A percentile compares a stretch with the other conserved stretches of the same genome.
phyloP scores from a whole-genome alignment of 768 basidiomycete genomes.

The Neoboletus magnificus region DNA sequence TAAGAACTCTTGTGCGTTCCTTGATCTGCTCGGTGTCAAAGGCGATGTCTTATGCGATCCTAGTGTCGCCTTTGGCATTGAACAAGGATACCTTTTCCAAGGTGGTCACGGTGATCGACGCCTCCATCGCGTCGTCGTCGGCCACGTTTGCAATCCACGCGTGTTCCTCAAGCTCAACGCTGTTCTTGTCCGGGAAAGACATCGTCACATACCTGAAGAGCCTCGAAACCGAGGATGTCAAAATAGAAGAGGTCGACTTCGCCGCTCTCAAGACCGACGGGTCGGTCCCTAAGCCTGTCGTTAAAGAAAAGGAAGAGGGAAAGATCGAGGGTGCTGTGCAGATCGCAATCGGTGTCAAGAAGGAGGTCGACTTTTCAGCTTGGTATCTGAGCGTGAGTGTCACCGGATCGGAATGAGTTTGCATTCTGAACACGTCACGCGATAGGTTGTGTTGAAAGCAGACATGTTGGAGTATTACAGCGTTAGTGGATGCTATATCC shows the following conservation, averaged over 20 bases:
- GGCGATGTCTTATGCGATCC: conserved; percentile 5
- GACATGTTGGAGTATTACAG: conserved; percentile 99
- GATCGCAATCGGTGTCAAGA: conserved; percentile 92
- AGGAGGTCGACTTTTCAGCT: conserved; percentile 89
- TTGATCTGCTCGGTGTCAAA: neutral
- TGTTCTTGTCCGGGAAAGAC: conserved; percentile 79
- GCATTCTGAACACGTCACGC: conserved; percentile 15
- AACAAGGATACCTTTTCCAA: conserved; percentile 62
- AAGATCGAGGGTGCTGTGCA: conserved; percentile 87
- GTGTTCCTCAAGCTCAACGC: conserved; percentile 61
- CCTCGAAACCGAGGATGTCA: conserved; percentile 63
- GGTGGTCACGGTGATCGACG: conserved; percentile 73
- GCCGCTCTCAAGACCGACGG: conserved; percentile 51
- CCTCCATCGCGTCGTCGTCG: conserved; percentile 64
- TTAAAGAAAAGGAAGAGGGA: conserved; percentile 67
- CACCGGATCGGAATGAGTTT: neutral
- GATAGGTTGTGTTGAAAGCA: conserved; percentile 90
- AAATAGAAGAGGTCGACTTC: conserved; percentile 75
- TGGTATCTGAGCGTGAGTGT: conserved; percentile 87
- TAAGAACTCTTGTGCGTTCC: conserved; percentile 80
- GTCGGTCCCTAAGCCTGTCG: conserved; percentile 32
- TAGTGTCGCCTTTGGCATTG: conserved; percentile 83
- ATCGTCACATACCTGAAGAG: conserved; percentile 67
- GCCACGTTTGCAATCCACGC: conserved; percentile 75
- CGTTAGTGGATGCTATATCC: conserved; percentile 97